These are phyloP conservation scores for Malassezia psittaci DNA, from an alignment of 1,284 basidiomycete species.

Conservation along the genomic window DNA sequence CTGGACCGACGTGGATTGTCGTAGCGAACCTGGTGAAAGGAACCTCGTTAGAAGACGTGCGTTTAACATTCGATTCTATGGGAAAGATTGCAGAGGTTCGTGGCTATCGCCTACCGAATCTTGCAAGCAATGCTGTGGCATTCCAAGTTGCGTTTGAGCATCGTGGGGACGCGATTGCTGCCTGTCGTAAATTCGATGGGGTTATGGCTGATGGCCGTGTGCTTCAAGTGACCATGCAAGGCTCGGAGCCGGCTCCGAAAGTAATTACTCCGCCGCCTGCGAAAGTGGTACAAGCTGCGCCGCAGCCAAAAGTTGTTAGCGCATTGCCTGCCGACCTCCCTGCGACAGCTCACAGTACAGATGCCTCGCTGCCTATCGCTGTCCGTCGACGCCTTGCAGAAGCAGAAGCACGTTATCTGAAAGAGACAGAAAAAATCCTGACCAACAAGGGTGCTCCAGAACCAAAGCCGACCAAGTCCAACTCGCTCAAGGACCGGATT, in stretches of 20 bases:
- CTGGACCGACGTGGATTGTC: conserved; percentile 39
- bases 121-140: conserved; percentile 30
- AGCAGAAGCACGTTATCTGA: conserved; percentile 13
- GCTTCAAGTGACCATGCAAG: conserved; percentile 24
- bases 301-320: neutral
- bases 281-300: neutral
- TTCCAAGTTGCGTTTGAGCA: conserved; percentile 38
- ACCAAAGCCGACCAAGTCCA: neutral
- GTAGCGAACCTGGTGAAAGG: conserved; percentile 37
- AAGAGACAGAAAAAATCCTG: conserved; percentile 12
- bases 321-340: neutral
- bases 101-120: conserved; percentile 16
- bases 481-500: conserved; percentile 12
- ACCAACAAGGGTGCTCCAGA: neutral
- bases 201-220: conserved; percentile 42
- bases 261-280: neutral
- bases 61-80: conserved; percentile 36
- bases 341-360: neutral
- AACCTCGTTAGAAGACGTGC: conserved; percentile 38
- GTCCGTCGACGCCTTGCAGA: conserved; percentile 14
- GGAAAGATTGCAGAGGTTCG: conserved; percentile 25
- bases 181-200: conserved; percentile 38
- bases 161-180: conserved; percentile 24
- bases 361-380: conserved; percentile 11
- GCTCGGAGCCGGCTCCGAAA: neutral